phyloP scores from a whole-genome alignment of 495 filamentous ascomycete genomes.

The Neurospora pannonica region DNA sequence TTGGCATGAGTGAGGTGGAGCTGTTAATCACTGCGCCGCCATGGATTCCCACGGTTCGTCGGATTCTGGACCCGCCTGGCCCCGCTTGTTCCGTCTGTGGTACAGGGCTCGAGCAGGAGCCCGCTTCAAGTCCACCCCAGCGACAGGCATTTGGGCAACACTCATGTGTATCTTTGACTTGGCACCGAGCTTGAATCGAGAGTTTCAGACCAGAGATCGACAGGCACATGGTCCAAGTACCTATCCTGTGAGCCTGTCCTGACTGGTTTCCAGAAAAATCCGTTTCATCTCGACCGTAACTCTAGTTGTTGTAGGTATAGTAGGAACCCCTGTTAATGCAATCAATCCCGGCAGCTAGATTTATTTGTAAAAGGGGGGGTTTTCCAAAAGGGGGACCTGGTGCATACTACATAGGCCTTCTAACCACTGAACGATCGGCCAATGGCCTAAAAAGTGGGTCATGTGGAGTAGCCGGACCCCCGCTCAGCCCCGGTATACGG shows the following conservation, averaged over 20 bases:
- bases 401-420: no score
- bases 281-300: not conserved
- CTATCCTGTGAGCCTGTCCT: not conserved
- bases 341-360: no score
- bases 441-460: no score
- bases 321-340: no score
- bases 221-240: constrained; percentile 9
- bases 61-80: not conserved
- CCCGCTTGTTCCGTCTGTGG: not conserved
- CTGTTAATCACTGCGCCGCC: not conserved
- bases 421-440: no score
- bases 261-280: not conserved
- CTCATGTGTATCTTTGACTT: not conserved
- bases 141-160: not conserved
- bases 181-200: not conserved
- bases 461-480: no score
- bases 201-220: constrained; percentile 27
- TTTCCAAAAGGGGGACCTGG: no score
- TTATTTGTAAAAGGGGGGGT: no score
- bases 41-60: not conserved
- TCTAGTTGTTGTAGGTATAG: not conserved
- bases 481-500: no score
- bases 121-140: not conserved
- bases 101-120: not conserved
- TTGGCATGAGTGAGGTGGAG: not conserved